Evolutionary conservation across 2,329 filamentous ascomycete genomes (phyloP).

Genomic region (Cytospora chrysosperma): DNA sequence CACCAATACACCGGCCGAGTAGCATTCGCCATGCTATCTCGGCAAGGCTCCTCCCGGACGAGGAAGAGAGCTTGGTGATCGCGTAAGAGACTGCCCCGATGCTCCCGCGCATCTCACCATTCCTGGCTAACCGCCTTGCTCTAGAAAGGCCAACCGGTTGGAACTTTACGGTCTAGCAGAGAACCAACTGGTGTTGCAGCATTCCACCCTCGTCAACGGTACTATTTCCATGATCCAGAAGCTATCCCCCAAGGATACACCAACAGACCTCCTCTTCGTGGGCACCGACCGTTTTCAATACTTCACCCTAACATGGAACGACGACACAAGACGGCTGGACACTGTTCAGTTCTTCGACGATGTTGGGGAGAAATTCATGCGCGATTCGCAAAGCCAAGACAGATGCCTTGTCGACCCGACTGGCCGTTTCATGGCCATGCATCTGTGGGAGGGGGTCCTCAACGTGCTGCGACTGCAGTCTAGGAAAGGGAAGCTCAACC

Average conservation of each 20-base stretch:
- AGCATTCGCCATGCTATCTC: conserved; percentile 87
- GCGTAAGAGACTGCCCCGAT: conserved; percentile 63
- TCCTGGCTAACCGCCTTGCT: conserved; percentile 32
- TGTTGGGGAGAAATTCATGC: conserved; percentile 57
- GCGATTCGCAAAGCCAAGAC: conserved; percentile 80
- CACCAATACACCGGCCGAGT: conserved; percentile 88
- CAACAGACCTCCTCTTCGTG: conserved; percentile 84
- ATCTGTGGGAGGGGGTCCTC: conserved; percentile 60
- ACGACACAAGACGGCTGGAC: conserved; percentile 49
- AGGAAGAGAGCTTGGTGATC: conserved; percentile 80
- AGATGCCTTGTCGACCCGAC: conserved; percentile 82
- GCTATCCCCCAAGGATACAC: conserved; percentile 70
- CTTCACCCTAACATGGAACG: conserved; percentile 85
- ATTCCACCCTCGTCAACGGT: conserved; percentile 75
- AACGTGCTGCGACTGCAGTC: conserved; percentile 52
- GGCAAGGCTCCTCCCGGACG: conserved; percentile 69
- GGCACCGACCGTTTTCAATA: conserved; percentile 89
- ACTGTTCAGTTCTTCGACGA: conserved; percentile 54
- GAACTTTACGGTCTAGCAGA: conserved; percentile 74
- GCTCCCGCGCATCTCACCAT: background rate
- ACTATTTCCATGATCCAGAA: conserved; percentile 82
- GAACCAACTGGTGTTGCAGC: conserved; percentile 60
- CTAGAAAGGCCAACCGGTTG: conserved; percentile 78
- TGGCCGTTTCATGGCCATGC: conserved; percentile 57
- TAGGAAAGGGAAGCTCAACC: conserved; percentile 44